These are phyloP conservation scores for Pholiota conissans DNA, from an alignment of 768 basidiomycete genomes.

Conservation along the genomic window DNA sequence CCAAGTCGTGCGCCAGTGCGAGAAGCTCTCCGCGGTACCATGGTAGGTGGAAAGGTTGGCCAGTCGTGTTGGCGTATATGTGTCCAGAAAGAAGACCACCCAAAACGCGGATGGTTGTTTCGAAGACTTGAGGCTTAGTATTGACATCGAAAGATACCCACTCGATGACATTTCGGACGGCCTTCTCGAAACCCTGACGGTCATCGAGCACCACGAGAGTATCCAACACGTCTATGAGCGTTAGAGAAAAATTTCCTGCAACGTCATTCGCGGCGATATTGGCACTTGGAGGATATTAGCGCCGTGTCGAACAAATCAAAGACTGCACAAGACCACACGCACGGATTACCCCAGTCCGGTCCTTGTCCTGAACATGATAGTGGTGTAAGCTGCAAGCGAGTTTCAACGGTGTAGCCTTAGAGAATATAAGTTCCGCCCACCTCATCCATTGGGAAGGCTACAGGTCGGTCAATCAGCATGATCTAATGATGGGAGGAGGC, in stretches of 20 bases:
- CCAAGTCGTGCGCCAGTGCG: slow-evolving; percentile 82
- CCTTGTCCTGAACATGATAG: slow-evolving; percentile 85
- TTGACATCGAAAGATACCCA: slow-evolving; percentile 92
- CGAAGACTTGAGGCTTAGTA: slow-evolving; percentile 97
- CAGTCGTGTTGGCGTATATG: slow-evolving; percentile 68
- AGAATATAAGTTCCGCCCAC: slow-evolving; percentile 34
- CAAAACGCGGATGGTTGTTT: slow-evolving; percentile 92
- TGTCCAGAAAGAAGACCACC: slow-evolving; percentile 90
- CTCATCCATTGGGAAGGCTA: slow-evolving; percentile 88
- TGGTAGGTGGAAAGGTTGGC: slow-evolving; percentile 70
- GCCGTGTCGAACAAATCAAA: slow-evolving; percentile 1
- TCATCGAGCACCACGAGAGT: slow-evolving; percentile 89
- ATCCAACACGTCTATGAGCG: slow-evolving; percentile 81
- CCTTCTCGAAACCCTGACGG: slow-evolving; percentile 75
- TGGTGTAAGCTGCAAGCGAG: slow-evolving; percentile 67
- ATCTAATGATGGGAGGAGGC: background rate
- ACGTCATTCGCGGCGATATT: slow-evolving; percentile 90
- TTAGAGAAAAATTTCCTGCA: slow-evolving; percentile 89
- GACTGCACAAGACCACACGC: slow-evolving; percentile 28
- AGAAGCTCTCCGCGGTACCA: slow-evolving; percentile 87
- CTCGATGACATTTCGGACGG: slow-evolving; percentile 77
- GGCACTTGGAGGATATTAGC: slow-evolving; percentile 36
- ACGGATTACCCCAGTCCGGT: slow-evolving; percentile 87
- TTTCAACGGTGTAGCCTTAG: background rate
- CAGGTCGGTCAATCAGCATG: slow-evolving; percentile 18